Conservation (phyloP, 169 alveolate species). For the Plasmodium blacklocki region DNA sequence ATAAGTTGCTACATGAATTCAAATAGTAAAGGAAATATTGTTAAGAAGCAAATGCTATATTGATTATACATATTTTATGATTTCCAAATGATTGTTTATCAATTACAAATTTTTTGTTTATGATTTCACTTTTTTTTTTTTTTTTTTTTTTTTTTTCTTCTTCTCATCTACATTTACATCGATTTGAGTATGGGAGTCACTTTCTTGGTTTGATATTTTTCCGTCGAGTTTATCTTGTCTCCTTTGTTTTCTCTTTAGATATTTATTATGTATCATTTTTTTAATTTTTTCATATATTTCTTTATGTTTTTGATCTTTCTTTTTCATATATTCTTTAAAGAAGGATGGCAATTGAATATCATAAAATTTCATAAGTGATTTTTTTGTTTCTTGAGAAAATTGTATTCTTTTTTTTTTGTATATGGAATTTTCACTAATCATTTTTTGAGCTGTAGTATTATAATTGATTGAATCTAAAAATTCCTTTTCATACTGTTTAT, state of each 20-base stretch:
- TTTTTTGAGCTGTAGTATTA: slow-evolving; percentile 33
- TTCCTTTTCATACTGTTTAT: slow-evolving; percentile 59
- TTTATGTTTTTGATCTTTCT: slow-evolving; percentile 54
- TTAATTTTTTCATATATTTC: slow-evolving; percentile 34
- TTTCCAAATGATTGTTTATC: neutral
- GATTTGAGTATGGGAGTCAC: neutral
- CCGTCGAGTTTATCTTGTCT: slow-evolving; percentile 34
- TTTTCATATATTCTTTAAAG: slow-evolving; percentile 61
- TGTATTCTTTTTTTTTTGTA: slow-evolving; percentile 52
- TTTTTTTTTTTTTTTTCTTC: slow-evolving; percentile 17
- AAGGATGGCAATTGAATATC: slow-evolving; percentile 64
- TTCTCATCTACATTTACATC: slow-evolving; percentile 5
- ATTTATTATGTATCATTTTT: slow-evolving; percentile 47
- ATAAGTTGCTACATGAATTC: no score
- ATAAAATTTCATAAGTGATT: slow-evolving; percentile 54
- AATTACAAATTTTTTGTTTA: neutral
- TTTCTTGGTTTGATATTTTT: neutral
- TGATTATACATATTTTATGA: no score
- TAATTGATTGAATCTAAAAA: slow-evolving; percentile 41
- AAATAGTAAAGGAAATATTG: no score
- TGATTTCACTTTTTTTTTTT: slow-evolving; percentile 12
- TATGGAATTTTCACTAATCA: slow-evolving; percentile 25
- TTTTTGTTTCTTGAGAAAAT: slow-evolving; percentile 52
- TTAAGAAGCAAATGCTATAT: no score
- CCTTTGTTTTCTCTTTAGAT: slow-evolving; percentile 40